These are phyloP conservation scores for Phytomonas serpens DNA, from an alignment of 208 protist genomes.

Conservation along the genomic window DNA sequence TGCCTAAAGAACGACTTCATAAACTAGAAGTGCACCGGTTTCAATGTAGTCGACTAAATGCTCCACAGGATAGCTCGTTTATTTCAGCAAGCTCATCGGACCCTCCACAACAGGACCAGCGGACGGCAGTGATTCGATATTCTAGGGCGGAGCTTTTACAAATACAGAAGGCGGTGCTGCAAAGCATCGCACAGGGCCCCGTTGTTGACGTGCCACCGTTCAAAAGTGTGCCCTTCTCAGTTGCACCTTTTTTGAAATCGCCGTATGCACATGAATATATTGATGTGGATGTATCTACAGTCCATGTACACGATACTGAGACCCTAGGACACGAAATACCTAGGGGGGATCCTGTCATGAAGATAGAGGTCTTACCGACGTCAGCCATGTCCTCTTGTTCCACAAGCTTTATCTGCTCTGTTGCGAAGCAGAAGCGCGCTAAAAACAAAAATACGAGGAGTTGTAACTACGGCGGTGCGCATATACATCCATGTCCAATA, in stretches of 20 bases:
- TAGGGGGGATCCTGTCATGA: not conserved
- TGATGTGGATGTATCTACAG: slow-evolving; percentile 34
- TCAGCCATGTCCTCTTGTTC: slow-evolving; percentile 13
- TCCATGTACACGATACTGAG: slow-evolving; percentile 1
- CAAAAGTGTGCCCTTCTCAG: slow-evolving; percentile 26
- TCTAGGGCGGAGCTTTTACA: slow-evolving; percentile 25
- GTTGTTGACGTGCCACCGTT: slow-evolving; percentile 41
- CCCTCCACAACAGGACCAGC: not conserved
- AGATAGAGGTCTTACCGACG: slow-evolving; percentile 9
- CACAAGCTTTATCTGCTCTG: not conserved
- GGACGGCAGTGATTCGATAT: slow-evolving; percentile 14
- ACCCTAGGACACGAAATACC: not conserved
- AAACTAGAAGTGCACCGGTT: not conserved
- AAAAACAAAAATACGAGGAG: not conserved
- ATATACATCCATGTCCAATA: not conserved
- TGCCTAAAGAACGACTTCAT: not conserved
- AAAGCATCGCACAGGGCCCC: slow-evolving; percentile 17
- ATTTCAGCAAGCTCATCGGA: not conserved
- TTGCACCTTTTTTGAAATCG: slow-evolving; percentile 24
- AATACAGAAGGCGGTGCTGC: slow-evolving; percentile 20
- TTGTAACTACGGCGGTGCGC: not conserved
- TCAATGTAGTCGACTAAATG: not conserved
- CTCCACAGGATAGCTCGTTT: not conserved
- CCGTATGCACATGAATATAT: slow-evolving; percentile 44
- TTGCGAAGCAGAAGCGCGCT: not conserved